Conservation (phyloP, 2,329 filamentous ascomycete genomes). For the Colletotrichum orbiculare region DNA sequence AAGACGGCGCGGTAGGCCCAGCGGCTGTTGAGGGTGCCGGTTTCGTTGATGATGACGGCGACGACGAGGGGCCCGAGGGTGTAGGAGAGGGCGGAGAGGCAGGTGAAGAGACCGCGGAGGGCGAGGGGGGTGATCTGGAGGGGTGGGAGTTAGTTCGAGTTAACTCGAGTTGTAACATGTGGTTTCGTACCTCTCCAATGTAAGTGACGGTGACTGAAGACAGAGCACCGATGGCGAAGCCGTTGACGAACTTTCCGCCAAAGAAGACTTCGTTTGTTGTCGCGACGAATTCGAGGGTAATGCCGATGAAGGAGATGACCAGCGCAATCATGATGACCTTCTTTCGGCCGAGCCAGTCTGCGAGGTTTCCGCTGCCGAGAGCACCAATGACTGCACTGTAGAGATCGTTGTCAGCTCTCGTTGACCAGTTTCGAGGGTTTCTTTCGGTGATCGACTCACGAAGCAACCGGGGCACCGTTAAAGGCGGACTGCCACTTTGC, state of each 20-base stretch:
- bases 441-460: conserved; percentile 37
- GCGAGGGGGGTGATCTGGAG: conserved; percentile 44
- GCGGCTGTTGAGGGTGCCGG: conserved; percentile 40
- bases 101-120: conserved; percentile 43
- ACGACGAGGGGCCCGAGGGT: conserved; percentile 43
- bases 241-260: conserved; percentile 55
- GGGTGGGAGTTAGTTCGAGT: conserved; percentile 34
- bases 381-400: conserved; percentile 42
- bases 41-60: conserved; percentile 47
- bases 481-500: conserved; percentile 58
- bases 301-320: conserved; percentile 48
- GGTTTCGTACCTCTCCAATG: conserved; percentile 44
- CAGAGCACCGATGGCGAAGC: conserved; percentile 48
- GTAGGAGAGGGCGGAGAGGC: conserved; percentile 42
- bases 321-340: conserved; percentile 47
- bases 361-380: conserved; percentile 44
- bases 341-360: conserved; percentile 48
- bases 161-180: neutral
- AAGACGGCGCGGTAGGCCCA: conserved; percentile 50
- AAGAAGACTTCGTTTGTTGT: conserved; percentile 54
- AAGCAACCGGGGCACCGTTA: conserved; percentile 53
- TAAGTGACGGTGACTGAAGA: conserved; percentile 44
- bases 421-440: neutral
- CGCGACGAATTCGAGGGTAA: conserved; percentile 54
- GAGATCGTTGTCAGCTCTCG: conserved; percentile 12